Evolutionary conservation across 148 eudicot species (phyloP).

Genomic region (Talinum fruticosum): DNA sequence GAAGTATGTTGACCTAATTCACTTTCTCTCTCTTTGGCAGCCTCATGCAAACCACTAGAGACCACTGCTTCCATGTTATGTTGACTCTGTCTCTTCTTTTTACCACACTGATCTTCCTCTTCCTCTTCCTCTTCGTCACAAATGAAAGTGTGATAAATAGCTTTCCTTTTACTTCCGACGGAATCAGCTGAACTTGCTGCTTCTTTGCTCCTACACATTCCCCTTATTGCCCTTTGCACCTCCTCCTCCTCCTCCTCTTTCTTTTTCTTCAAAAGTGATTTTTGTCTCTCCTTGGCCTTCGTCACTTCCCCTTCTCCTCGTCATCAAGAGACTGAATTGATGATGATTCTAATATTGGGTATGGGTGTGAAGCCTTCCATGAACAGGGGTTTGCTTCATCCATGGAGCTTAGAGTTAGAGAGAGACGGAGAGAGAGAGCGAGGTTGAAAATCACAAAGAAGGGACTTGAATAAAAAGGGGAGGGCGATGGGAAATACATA

Average conservation of each 20-base stretch:
- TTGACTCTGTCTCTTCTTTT: background rate
- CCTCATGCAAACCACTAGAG: background rate
- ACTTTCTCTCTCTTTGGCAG: background rate
- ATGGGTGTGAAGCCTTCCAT: background rate
- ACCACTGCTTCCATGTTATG: background rate
- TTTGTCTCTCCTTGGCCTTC: background rate
- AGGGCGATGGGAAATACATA: background rate
- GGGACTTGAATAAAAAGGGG: background rate
- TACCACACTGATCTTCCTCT: background rate
- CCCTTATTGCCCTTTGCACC: background rate
- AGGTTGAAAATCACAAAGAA: background rate
- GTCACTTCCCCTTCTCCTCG: background rate
- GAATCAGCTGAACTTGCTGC: background rate
- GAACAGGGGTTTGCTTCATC: background rate
- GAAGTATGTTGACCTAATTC: background rate
- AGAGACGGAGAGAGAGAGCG: background rate
- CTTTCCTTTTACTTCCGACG: background rate
- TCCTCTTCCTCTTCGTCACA: background rate
- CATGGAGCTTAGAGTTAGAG: background rate
- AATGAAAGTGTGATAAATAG: background rate
- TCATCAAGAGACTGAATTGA: background rate
- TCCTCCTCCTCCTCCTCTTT: background rate
- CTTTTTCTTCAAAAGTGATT: background rate
- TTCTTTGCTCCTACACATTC: background rate
- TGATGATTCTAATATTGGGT: background rate